Evolutionary conservation across 164 flowering plant genomes (phyloP).

Genomic region (Dillenia suffruticosa): DNA sequence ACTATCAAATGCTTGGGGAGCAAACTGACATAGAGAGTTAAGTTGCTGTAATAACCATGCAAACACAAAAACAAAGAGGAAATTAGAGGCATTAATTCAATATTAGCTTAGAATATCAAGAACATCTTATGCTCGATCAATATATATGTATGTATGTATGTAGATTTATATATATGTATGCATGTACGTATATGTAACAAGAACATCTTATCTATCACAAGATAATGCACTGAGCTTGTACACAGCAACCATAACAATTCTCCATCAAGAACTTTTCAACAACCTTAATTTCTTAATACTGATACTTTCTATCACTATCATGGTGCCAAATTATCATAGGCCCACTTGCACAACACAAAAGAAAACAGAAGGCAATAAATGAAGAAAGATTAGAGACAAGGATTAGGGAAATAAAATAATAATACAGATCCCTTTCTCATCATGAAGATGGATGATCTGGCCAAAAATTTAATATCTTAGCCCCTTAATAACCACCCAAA

Average conservation of each 20-base stretch:
- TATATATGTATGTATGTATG: not conserved
- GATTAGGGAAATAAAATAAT: not conserved
- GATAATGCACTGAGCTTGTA: no score
- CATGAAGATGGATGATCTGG: no score
- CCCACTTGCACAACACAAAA: not conserved
- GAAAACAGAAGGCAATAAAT: not conserved
- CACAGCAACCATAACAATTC: no score
- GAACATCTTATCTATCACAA: no score
- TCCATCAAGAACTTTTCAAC: not conserved
- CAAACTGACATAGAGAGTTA: constrained; percentile 29
- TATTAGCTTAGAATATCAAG: not conserved
- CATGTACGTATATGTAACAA: no score
- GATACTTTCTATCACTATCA: not conserved
- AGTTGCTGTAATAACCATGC: no score
- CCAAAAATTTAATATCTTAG: no score
- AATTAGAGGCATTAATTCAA: no score
- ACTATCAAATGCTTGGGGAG: constrained; percentile 48
- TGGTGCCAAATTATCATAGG: not conserved
- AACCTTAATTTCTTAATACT: not conserved
- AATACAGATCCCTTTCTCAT: no score
- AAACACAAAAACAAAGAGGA: no score
- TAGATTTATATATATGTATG: not conserved
- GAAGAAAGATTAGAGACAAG: not conserved
- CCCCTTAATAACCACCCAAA: no score
- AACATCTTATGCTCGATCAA: not conserved